Evolutionary conservation across 176 grass and related monocot genomes (phyloP), one percentile per base, ranked within the genome.

Genomic region (Eragrostis nindensis): DNA sequence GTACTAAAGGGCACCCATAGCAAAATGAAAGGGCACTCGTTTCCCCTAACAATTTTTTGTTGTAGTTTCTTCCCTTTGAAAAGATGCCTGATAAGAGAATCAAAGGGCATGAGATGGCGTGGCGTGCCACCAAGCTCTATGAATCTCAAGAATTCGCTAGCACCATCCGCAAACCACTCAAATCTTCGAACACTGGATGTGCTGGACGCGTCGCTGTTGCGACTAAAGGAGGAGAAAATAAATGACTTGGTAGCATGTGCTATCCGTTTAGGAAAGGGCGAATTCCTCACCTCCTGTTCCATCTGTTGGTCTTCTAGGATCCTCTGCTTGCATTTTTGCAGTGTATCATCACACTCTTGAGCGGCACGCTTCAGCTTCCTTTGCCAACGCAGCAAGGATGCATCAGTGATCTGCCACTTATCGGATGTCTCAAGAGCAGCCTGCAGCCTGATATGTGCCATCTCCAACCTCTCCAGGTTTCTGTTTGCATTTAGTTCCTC

Each of bases 231-330:
- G 11, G 30, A 22, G 53, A 11, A 22, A 8, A 56, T 4, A 32
- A 56, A 41, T 74, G 50, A 74, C 19, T 40, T 74, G 50, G 18
- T 56, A 7, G 71, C 41, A 74, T 56, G 27, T 22, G 71, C 71
- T 22, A 57, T 14, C 11, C 50, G 4, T 4, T 22, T 41, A 4
- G 71, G 50, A 57, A 74, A 56, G 3, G 49, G 15, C 17, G 36
- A 59, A 5, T 45, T 69, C 9, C 66, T 69, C 40, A 69, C 21
- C 66, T 14, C 41, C 6, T 45, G 11, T 69, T 69, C 66, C 11
- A 13, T 13, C 18, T 43, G 39, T 52, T 48, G 1, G 32, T 36
- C 45, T 11, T 50, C 69, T 49, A 11, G 15, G 25, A 50, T 49
- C 17, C 44, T 16, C 45, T 72, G 27, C 46, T 36, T 53, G 46